Conservation (phyloP, 371 early-diverging fungal species). For the Mortierella sp. region DNA sequence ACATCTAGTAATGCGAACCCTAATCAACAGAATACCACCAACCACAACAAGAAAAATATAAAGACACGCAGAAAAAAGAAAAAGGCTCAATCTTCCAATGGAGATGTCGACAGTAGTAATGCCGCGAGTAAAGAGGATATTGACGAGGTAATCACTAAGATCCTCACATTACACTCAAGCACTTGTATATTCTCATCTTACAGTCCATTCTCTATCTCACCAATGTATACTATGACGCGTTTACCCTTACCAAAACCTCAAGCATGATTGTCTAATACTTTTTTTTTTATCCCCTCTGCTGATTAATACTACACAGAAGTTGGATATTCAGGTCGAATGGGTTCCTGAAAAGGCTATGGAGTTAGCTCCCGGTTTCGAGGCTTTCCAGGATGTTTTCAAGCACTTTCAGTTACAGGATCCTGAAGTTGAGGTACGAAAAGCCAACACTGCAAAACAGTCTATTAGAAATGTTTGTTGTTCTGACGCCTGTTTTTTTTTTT, state of each 20-base stretch:
- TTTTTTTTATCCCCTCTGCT: not conserved
- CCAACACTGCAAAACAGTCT: not conserved
- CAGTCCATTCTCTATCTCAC: no score
- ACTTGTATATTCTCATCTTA: no score
- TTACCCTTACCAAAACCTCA: not conserved
- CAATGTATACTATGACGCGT: not conserved
- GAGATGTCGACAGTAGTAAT: not conserved
- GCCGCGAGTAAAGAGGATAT: slow-evolving; percentile 8
- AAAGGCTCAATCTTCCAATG: slow-evolving; percentile 19
- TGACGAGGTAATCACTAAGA: slow-evolving; percentile 19
- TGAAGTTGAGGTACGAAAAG: slow-evolving; percentile 28
- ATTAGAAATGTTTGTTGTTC: not conserved
- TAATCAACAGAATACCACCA: slow-evolving; percentile 15
- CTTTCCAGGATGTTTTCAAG: slow-evolving; percentile 46
- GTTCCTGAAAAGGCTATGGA: slow-evolving; percentile 41
- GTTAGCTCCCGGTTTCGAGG: slow-evolving; percentile 42
- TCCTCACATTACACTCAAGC: not conserved
- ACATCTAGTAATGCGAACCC: slow-evolving; percentile 2
- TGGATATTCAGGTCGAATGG: slow-evolving; percentile 50
- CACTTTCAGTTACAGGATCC: slow-evolving; percentile 39
- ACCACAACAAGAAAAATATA: slow-evolving; percentile 24
- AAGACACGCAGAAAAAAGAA: slow-evolving; percentile 52
- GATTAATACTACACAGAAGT: slow-evolving; percentile 12
- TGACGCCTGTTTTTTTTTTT: not conserved
- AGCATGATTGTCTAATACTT: not conserved